phyloP scores from a whole-genome alignment of 1,139 yeast genomes.

The Blastobotrys serpentis region DNA sequence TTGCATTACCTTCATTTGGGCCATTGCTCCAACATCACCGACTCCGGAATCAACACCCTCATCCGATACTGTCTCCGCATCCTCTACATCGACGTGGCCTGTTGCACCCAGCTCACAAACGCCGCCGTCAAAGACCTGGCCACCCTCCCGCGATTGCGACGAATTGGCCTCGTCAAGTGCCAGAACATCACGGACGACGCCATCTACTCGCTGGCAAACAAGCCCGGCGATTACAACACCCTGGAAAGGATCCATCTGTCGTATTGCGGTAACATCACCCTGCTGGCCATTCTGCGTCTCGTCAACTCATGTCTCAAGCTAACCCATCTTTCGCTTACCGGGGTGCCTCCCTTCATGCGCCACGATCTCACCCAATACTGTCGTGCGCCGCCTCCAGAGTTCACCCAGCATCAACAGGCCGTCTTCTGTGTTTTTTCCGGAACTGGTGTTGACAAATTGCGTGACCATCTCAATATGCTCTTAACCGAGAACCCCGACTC shows the following conservation, averaged over 20 bases:
- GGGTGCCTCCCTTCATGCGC: constrained; percentile 83
- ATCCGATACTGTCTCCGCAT: constrained; percentile 80
- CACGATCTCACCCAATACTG: constrained; percentile 84
- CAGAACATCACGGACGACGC: constrained; percentile 86
- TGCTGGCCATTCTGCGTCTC: constrained; percentile 46
- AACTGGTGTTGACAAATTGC: constrained; percentile 72
- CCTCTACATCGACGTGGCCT: constrained; percentile 92
- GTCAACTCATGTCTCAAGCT: constrained; percentile 79
- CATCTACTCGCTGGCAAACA: constrained; percentile 67
- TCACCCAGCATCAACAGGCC: constrained; percentile 80
- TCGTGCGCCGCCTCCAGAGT: constrained; percentile 93
- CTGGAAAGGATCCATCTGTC: constrained; percentile 91
- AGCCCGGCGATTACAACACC: constrained; percentile 44
- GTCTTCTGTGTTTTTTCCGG: constrained; percentile 95
- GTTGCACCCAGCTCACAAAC: constrained; percentile 88
- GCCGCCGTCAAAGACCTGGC: constrained; percentile 77
- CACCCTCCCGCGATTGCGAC: constrained; percentile 71
- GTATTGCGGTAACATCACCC: constrained; percentile 77
- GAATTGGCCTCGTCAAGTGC: constrained; percentile 94
- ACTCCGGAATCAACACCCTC: constrained; percentile 74
- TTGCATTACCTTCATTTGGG: constrained; percentile 91
- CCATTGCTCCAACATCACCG: constrained; percentile 89
- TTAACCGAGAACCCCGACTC: constrained; percentile 10
- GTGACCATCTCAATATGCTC: constrained; percentile 53
- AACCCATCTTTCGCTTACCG: constrained; percentile 90